Base-by-base conservation (phyloP, 495 filamentous ascomycete genomes). In the Aspergillus diversus region DNA sequence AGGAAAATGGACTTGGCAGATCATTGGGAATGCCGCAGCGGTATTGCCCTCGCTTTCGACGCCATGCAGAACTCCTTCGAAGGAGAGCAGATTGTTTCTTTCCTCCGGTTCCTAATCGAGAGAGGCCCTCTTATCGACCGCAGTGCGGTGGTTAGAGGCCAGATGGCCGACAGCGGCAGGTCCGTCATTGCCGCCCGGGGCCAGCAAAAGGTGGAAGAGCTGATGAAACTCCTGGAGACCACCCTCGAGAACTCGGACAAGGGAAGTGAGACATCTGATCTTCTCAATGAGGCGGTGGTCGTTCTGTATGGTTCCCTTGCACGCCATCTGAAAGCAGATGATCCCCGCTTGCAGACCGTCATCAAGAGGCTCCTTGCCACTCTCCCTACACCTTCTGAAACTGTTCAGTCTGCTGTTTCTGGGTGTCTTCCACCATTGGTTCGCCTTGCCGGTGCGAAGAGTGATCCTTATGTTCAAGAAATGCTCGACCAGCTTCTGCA, bases 261-360 rank as follows among this genome's bases (percentile, higher is more conserved):
- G 65, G 87, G 86, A 16, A 90, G 89, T 4, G 85, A 91, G 65
- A 85, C 85, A 31, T 87, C 88, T 7, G 95, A 99, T 68, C 83
- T 89, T 47, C 90, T 98, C 65, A 97, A 97, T 68, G 95, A 99
- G 77, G 95, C 95, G 5, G 92, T 99, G 32, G 92, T 99, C 63
- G 93, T 99, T 59, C 88, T 99, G 63, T 99, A 98, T 68, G 95
- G 95, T 68, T 92, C 95, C 35, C 77, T 99, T 13, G 95, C 92
- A 12, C 84, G 91, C 33, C 95, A 99, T 80, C 79, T 99, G 47
- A 88, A 89, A 63, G 77, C 87, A 3, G 91, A 92, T 7, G 95
- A 99, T 71, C 75, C 84, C 56, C 91, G 95, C 60, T 83, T 98
- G 47, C 91, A 91, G 7, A 86, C 88, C 11, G 94, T 97, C 52